phyloP scores from a whole-genome alignment of 202 grass and related monocot genomes.

The Hordeum pubiflorum region DNA sequence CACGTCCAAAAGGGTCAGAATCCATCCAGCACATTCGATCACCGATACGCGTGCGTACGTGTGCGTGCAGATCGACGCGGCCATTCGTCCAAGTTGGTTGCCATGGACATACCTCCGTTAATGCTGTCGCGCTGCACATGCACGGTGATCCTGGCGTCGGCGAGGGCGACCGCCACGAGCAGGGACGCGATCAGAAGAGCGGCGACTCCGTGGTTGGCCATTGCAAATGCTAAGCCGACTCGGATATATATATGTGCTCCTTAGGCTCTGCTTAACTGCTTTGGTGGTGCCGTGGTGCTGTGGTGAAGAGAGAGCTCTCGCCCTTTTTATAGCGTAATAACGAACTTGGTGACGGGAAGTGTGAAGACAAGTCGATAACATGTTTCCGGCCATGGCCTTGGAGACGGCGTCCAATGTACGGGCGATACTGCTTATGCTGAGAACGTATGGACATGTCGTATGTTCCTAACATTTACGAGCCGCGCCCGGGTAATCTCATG shows the following conservation, averaged over 20 bases:
- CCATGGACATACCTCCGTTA: background rate
- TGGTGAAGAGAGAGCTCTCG: background rate
- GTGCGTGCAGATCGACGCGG: no score
- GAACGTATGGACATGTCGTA: background rate
- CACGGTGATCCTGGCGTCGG: constrained; percentile 26
- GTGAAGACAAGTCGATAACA: background rate
- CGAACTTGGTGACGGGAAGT: background rate
- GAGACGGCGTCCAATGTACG: background rate
- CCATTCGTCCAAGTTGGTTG: background rate
- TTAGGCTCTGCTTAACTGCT: background rate
- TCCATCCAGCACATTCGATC: no score
- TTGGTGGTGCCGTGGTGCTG: background rate
- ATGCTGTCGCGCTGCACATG: background rate
- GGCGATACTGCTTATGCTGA: background rate
- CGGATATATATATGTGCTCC: background rate
- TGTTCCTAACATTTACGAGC: background rate
- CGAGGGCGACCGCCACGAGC: constrained; percentile 10
- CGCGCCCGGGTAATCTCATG: background rate
- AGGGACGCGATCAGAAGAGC: constrained; percentile 30
- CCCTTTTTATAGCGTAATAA: background rate
- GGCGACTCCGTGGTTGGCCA: constrained; percentile 31
- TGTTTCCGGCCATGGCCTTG: background rate
- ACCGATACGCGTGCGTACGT: no score
- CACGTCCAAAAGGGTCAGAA: no score
- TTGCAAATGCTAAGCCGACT: background rate